phyloP scores from a whole-genome alignment of 78 protist genomes.

The Mastigamoeba balamuthi region DNA sequence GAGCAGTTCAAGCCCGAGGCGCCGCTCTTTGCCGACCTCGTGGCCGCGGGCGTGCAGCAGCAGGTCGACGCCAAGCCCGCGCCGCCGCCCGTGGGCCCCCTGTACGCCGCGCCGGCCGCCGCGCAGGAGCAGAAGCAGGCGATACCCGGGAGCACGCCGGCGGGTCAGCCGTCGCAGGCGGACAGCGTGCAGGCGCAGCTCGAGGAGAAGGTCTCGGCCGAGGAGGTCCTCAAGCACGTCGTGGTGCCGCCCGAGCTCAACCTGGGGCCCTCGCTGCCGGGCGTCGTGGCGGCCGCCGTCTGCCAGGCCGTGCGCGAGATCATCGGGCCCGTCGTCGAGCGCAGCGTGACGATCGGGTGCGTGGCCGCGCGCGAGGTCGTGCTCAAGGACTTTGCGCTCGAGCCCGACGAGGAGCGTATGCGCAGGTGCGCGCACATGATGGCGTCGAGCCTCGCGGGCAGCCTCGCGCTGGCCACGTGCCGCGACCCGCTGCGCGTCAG shows the following conservation, averaged over 20 bases:
- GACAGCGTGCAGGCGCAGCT: no score
- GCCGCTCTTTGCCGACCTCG: neutral
- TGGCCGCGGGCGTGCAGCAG: neutral
- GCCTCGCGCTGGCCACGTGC: conserved; percentile 86
- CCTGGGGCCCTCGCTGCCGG: conserved; percentile 2
- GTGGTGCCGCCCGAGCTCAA: neutral
- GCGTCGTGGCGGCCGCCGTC: conserved; percentile 50
- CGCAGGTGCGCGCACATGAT: conserved; percentile 74
- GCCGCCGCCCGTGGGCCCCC: no score
- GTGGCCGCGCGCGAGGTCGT: conserved; percentile 78
- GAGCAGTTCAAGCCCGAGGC: no score
- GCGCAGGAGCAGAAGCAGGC: neutral
- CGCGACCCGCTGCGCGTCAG: conserved; percentile 80
- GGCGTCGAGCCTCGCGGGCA: conserved; percentile 81
- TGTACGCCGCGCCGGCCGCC: neutral
- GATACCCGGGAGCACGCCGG: no score
- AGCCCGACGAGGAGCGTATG: conserved; percentile 78
- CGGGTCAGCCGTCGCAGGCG: no score
- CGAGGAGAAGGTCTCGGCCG: no score
- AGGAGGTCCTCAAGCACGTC: neutral
- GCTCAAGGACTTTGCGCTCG: conserved; percentile 89
- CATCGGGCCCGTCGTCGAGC: conserved; percentile 82
- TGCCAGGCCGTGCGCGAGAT: conserved; percentile 72
- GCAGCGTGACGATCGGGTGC: conserved; percentile 78
- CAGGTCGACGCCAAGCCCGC: no score